These are phyloP conservation scores for Phyllostachys edulis DNA, from an alignment of 176 grass and related monocot species.

Conservation along the genomic window DNA sequence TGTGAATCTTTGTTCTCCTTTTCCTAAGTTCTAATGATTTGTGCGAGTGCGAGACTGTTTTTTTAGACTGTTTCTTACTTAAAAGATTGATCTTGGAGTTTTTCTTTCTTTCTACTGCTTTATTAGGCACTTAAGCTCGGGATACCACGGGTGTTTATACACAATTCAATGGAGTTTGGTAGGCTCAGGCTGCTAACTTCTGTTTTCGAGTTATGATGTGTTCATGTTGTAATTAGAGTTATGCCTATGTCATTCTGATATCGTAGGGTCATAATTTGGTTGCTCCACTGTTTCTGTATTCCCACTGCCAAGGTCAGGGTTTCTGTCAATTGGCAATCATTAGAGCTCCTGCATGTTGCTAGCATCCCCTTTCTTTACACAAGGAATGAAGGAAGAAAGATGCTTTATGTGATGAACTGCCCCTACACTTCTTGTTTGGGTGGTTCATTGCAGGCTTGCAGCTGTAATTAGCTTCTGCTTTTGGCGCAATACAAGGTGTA, in stretches of 20 bases:
- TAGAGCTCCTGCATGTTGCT: neutral
- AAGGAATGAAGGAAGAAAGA: neutral
- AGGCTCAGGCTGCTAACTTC: neutral
- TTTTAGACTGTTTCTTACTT: neutral
- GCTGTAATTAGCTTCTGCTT: constrained; percentile 7
- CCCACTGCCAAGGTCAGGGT: neutral
- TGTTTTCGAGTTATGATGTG: neutral
- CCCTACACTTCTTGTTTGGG: neutral
- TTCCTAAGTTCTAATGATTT: neutral
- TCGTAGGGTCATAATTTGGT: neutral
- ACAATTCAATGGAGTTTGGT: neutral
- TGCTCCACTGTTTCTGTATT: neutral
- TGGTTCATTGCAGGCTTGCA: neutral
- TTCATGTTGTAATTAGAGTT: neutral
- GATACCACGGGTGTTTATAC: neutral
- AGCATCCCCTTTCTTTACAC: neutral
- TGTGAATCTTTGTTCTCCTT: neutral
- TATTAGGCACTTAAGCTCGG: neutral
- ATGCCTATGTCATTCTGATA: neutral
- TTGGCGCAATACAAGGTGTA: constrained; percentile 11
- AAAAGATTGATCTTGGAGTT: neutral
- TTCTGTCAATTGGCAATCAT: constrained; percentile 1
- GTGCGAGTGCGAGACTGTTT: neutral
- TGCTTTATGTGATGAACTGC: neutral
- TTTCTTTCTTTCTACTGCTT: neutral